Evolutionary conservation across 1,139 yeast species (phyloP).

Genomic region (Scheffersomyces quercinus): DNA sequence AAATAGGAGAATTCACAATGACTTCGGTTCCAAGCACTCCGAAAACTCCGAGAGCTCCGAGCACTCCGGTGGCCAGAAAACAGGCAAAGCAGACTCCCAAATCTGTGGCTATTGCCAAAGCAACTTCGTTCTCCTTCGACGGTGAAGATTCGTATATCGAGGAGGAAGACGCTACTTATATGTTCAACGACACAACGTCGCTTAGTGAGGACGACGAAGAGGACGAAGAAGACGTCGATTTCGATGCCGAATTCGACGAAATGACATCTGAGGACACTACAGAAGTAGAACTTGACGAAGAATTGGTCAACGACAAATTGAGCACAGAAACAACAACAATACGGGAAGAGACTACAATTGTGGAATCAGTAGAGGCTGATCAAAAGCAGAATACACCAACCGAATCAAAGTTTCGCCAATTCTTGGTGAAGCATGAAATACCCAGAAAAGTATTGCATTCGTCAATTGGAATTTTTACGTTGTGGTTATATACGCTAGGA

Average conservation of each 20-base stretch:
- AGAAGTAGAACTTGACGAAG: slow-evolving; percentile 7
- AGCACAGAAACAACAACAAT: too few relatives aligned
- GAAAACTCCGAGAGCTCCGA: slow-evolving; percentile 4
- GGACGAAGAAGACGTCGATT: slow-evolving; percentile 6
- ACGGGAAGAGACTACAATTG: not conserved
- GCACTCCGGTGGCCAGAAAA: slow-evolving; percentile 7
- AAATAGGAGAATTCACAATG: slow-evolving; percentile 5
- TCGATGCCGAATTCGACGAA: slow-evolving; percentile 5
- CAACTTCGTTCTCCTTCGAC: slow-evolving; percentile 28
- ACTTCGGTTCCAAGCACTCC: slow-evolving; percentile 16
- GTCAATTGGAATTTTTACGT: slow-evolving; percentile 79
- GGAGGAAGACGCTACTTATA: slow-evolving; percentile 40
- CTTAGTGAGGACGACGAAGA: slow-evolving; percentile 20
- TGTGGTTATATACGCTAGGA: slow-evolving; percentile 70
- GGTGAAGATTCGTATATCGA: slow-evolving; percentile 36
- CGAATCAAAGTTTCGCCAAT: slow-evolving; percentile 41
- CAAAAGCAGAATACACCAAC: too few relatives aligned
- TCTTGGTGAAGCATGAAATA: slow-evolving; percentile 76
- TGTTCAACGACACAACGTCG: slow-evolving; percentile 24
- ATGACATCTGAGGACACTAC: slow-evolving; percentile 12
- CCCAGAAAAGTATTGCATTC: slow-evolving; percentile 87
- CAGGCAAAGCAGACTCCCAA: slow-evolving; percentile 12
- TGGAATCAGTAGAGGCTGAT: too few relatives aligned
- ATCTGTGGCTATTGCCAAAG: slow-evolving; percentile 7
- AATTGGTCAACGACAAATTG: slow-evolving; percentile 28